phyloP scores from a whole-genome alignment of 768 basidiomycete species.

The Thelephora aurantiotincta region DNA sequence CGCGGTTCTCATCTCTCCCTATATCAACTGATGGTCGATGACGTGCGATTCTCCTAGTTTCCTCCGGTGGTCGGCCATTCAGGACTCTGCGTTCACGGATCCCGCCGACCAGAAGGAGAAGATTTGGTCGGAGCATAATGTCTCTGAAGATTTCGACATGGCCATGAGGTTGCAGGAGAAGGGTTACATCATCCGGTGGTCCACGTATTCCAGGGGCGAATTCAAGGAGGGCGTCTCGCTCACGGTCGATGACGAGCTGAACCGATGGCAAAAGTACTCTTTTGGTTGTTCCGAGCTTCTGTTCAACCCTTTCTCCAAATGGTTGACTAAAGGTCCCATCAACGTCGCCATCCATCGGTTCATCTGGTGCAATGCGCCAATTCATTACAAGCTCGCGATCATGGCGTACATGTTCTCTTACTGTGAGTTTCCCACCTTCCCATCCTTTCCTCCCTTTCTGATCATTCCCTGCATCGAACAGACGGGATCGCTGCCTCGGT shows the following conservation, averaged over 20 bases:
- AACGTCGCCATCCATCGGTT: constrained; percentile 64
- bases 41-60: constrained; percentile 14
- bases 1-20: not conserved
- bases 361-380: constrained; percentile 47
- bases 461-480: constrained; percentile 3
- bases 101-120: constrained; percentile 34
- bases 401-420: constrained; percentile 42
- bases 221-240: constrained; percentile 91
- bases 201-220: constrained; percentile 69
- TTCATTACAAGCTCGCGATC: constrained; percentile 41
- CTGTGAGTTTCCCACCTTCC: constrained; percentile 20
- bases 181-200: constrained; percentile 41
- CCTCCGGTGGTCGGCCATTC: constrained; percentile 43
- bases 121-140: constrained; percentile 55
- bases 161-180: constrained; percentile 45
- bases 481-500: constrained; percentile 52
- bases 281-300: constrained; percentile 60
- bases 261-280: constrained; percentile 85
- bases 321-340: constrained; percentile 75
- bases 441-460: not conserved
- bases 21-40: not conserved
- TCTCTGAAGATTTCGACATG: constrained; percentile 63
- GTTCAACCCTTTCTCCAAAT: constrained; percentile 72
- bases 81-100: constrained; percentile 39
- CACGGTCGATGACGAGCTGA: constrained; percentile 81